A percentile compares a stretch with the other conserved stretches of the same genome.
phyloP scores from a whole-genome alignment of 1,284 basidiomycete species.

The Phlebopus sp. region DNA sequence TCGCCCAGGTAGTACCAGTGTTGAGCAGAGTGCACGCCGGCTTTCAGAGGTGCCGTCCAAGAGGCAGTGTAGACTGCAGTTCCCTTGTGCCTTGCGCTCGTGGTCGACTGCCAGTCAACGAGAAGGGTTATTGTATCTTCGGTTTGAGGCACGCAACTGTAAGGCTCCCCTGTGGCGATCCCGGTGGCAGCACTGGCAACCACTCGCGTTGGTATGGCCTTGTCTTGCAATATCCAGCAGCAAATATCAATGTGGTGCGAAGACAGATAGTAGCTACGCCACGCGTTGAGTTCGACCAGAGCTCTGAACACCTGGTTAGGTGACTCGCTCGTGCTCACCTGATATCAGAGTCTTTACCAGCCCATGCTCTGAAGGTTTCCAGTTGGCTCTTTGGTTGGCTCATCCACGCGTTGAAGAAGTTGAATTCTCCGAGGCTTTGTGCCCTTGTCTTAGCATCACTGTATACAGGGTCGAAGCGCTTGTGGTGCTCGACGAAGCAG shows the following conservation, averaged over 20 bases:
- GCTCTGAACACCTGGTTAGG: not conserved
- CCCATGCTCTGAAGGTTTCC: constrained; percentile 93
- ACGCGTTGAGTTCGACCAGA: not conserved
- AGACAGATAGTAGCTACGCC: constrained; percentile 83
- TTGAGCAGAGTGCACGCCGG: constrained; percentile 83
- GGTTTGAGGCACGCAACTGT: constrained; percentile 79
- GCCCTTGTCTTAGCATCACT: constrained; percentile 83
- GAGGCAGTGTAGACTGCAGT: constrained; percentile 90
- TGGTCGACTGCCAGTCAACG: constrained; percentile 86
- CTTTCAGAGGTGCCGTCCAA: constrained; percentile 80
- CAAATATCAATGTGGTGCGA: constrained; percentile 92
- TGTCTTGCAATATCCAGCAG: constrained; percentile 88
- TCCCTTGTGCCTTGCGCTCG: constrained; percentile 67
- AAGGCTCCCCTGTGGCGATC: constrained; percentile 84
- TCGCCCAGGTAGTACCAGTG: constrained; percentile 94
- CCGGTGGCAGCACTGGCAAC: constrained; percentile 86
- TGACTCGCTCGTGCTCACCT: constrained; percentile 41
- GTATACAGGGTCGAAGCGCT: constrained; percentile 89
- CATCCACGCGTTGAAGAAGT: constrained; percentile 92
- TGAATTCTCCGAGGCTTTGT: constrained; percentile 81
- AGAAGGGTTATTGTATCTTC: constrained; percentile 94
- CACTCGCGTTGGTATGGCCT: constrained; percentile 76
- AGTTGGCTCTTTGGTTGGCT: constrained; percentile 93
- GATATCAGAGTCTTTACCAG: constrained; percentile 90
- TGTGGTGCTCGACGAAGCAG: constrained; percentile 91